Percentiles rank a stretch among this genome's conserved stretches.
Conservation (phyloP, 139 green algal species). For the Chlamydomonas incerta region DNA sequence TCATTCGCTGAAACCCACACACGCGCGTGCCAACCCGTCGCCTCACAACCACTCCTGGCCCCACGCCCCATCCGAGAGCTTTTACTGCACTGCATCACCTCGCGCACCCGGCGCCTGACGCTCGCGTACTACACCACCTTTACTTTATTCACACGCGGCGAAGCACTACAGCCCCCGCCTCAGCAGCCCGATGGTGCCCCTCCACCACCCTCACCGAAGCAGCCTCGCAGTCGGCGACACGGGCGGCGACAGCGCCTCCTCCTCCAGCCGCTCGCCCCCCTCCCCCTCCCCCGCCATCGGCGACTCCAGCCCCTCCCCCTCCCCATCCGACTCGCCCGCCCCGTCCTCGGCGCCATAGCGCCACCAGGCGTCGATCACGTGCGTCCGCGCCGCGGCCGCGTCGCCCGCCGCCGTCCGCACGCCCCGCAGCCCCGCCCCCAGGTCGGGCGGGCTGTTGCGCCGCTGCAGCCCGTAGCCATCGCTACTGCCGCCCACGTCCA, state of each 20-base stretch:
- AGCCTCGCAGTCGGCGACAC: no score
- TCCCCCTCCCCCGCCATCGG: background rate
- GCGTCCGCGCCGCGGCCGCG: background rate
- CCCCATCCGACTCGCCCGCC: background rate
- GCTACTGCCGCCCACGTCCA: background rate
- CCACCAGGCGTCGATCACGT: slow-evolving; percentile 29
- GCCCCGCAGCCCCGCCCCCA: background rate
- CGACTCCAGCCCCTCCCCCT: background rate
- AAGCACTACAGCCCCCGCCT: no score
- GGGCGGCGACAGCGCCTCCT: background rate
- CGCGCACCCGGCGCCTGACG: no score
- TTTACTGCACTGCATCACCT: no score
- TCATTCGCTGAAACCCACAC: no score
- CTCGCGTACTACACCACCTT: no score
- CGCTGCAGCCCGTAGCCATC: background rate
- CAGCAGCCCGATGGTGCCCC: no score
- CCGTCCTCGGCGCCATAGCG: background rate
- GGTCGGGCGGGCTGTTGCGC: background rate
- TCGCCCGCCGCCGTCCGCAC: background rate
- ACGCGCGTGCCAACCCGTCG: no score
- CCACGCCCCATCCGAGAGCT: no score
- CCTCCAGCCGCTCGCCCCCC: background rate
- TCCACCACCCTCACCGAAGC: no score
- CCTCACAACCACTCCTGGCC: no score
- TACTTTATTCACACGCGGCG: no score